A percentile compares a stretch with the other conserved stretches of the same genome.
These are phyloP conservation scores for Acacia pycnantha DNA, from an alignment of 331 rosid species.

Conservation along the genomic window DNA sequence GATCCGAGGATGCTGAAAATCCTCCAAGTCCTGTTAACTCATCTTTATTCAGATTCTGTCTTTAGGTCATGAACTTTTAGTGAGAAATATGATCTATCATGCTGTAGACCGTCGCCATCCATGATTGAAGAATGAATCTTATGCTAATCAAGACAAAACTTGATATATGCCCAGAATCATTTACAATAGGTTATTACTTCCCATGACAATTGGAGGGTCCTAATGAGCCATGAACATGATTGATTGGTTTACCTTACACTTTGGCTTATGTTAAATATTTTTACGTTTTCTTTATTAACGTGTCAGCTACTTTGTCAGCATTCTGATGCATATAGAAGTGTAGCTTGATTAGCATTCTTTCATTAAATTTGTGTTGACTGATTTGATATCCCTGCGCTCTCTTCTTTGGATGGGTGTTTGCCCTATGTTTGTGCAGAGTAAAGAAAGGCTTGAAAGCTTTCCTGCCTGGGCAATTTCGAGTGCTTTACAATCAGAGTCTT, in stretches of 20 bases:
- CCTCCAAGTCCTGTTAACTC: too few species aligned
- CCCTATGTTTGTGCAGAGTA: slow-evolving; percentile 40
- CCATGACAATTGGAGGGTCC: not conserved
- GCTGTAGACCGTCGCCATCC: not conserved
- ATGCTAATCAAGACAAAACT: not conserved
- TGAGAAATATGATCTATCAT: slow-evolving; percentile 9
- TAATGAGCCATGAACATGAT: not conserved
- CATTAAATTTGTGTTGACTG: not conserved
- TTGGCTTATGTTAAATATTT: not conserved
- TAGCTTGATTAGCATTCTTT: not conserved
- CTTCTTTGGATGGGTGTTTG: not conserved
- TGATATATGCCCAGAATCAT: not conserved
- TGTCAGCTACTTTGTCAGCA: not conserved
- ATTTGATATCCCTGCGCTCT: not conserved
- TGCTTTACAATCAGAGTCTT: slow-evolving; percentile 55
- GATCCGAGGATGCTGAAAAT: too few species aligned
- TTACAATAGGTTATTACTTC: not conserved
- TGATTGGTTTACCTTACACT: not conserved
- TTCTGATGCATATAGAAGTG: not conserved
- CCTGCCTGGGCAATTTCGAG: slow-evolving; percentile 64
- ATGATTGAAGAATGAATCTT: not conserved
- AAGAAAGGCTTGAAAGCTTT: slow-evolving; percentile 61
- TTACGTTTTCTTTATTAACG: not conserved
- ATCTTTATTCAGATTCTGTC: too few species aligned
- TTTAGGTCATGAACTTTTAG: slow-evolving; percentile 2